These are phyloP conservation scores for Malus orientalis DNA, from an alignment of 306 rosid genomes.

Conservation along the genomic window DNA sequence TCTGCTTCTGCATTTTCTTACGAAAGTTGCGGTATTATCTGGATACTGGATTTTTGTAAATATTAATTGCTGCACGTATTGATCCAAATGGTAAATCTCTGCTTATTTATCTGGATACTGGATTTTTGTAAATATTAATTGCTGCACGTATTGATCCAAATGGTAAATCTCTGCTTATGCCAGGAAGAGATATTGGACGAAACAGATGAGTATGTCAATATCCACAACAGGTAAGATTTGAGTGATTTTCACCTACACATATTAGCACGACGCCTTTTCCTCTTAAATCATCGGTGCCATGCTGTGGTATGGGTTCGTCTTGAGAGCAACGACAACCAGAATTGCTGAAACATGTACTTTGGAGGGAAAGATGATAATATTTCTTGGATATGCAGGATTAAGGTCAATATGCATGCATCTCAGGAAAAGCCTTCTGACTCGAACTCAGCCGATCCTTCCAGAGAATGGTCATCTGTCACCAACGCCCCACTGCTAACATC, in stretches of 20 bases:
- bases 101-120: conserved; percentile 14
- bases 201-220: conserved; percentile 95
- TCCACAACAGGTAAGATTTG: conserved; percentile 77
- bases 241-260: not conserved
- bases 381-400: conserved; percentile 62
- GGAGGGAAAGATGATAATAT: not conserved
- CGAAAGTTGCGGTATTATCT: not conserved
- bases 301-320: not conserved
- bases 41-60: conserved; percentile 2
- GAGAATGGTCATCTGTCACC: conserved; percentile 8
- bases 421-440: conserved; percentile 39
- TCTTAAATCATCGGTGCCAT: not conserved
- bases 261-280: not conserved
- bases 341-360: not conserved
- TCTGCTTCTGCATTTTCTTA: conserved; percentile 15
- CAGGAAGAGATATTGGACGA: conserved; percentile 99
- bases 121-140: not conserved
- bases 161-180: conserved; percentile 23
- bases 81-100: conserved; percentile 19
- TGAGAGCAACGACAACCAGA: not conserved
- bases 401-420: conserved; percentile 79
- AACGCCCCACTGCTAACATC: not conserved
- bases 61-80: not conserved
- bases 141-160: conserved; percentile 12
- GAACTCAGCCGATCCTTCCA: conserved; percentile 29